phyloP scores from a whole-genome alignment of 768 basidiomycete species.

The Rhodotorula graminis region DNA sequence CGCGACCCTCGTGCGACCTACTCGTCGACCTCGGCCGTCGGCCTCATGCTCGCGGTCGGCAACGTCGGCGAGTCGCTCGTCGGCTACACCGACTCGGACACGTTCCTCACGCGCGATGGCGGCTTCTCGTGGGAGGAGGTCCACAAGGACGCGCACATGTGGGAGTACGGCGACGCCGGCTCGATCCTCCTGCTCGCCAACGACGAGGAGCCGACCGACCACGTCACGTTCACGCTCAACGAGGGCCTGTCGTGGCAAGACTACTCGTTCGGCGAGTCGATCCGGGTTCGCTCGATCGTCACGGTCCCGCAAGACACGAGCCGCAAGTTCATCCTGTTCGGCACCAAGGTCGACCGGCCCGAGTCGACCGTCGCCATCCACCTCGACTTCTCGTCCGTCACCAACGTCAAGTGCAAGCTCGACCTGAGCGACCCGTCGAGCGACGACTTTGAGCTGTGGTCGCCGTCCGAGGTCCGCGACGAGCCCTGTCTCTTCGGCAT shows the following conservation, averaged over 20 bases:
- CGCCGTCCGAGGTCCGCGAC: slow-evolving; percentile 79
- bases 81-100: slow-evolving; percentile 80
- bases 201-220: slow-evolving; percentile 87
- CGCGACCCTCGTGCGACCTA: slow-evolving; percentile 84
- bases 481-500: slow-evolving; percentile 89
- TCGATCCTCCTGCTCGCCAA: slow-evolving; percentile 89
- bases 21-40: slow-evolving; percentile 84
- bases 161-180: slow-evolving; percentile 97
- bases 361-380: slow-evolving; percentile 65
- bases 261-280: slow-evolving; percentile 72
- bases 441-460: slow-evolving; percentile 98
- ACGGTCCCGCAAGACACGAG: slow-evolving; percentile 88
- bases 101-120: slow-evolving; percentile 91
- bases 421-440: slow-evolving; percentile 58
- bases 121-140: slow-evolving; percentile 99
- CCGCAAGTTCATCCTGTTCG: slow-evolving; percentile 81
- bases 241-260: slow-evolving; percentile 84
- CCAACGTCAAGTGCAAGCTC: slow-evolving; percentile 64
- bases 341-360: slow-evolving; percentile 54
- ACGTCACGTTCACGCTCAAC: slow-evolving; percentile 80
- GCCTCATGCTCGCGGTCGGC: slow-evolving; percentile 91
- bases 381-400: slow-evolving; percentile 79
- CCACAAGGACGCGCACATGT: slow-evolving; percentile 94
- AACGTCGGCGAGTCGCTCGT: slow-evolving; percentile 83
- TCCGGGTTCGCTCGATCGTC: slow-evolving; percentile 71